Evolutionary conservation across 768 basidiomycete genomes (phyloP).

Genomic region (Multifurca ochricompacta): DNA sequence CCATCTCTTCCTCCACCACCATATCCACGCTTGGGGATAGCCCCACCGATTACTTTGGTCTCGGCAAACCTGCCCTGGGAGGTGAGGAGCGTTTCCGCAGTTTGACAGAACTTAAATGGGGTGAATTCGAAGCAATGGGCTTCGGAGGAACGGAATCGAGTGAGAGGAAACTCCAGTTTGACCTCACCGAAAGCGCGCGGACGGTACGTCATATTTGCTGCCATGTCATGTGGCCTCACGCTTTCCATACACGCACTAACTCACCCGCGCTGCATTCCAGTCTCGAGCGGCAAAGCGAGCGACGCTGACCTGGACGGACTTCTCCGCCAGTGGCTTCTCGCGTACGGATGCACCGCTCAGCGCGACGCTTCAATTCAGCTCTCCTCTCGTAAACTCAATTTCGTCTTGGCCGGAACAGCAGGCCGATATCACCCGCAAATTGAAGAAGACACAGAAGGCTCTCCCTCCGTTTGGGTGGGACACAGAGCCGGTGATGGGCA

Average conservation of each 20-base stretch:
- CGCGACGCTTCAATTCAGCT: conserved; percentile 74
- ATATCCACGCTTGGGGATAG: not conserved
- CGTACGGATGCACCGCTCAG: conserved; percentile 69
- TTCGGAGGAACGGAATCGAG: conserved; percentile 49
- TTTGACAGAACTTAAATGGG: conserved; percentile 85
- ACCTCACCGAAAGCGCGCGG: conserved; percentile 83
- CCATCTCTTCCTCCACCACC: conserved; percentile 26
- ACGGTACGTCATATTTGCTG: conserved; percentile 39
- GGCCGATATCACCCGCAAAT: conserved; percentile 63
- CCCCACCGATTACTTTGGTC: conserved; percentile 26
- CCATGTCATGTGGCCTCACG: not conserved
- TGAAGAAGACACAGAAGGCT: conserved; percentile 76
- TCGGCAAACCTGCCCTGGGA: conserved; percentile 27
- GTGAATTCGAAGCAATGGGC: conserved; percentile 80
- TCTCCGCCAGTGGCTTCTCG: conserved; percentile 75
- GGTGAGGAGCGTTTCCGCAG: conserved; percentile 70
- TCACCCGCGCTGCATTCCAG: conserved; percentile 33
- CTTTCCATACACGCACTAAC: too few species aligned
- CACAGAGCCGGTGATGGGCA: conserved; percentile 71
- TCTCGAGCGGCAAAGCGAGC: conserved; percentile 55
- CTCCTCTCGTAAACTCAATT: conserved; percentile 49
- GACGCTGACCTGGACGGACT: conserved; percentile 88
- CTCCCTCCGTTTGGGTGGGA: conserved; percentile 91
- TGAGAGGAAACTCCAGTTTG: conserved; percentile 81
- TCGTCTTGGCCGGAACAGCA: conserved; percentile 67